Percentiles rank a stretch among this genome's conserved stretches.
phyloP scores from a whole-genome alignment of 768 basidiomycete species.

The Pilatotrama ljubarskyi region DNA sequence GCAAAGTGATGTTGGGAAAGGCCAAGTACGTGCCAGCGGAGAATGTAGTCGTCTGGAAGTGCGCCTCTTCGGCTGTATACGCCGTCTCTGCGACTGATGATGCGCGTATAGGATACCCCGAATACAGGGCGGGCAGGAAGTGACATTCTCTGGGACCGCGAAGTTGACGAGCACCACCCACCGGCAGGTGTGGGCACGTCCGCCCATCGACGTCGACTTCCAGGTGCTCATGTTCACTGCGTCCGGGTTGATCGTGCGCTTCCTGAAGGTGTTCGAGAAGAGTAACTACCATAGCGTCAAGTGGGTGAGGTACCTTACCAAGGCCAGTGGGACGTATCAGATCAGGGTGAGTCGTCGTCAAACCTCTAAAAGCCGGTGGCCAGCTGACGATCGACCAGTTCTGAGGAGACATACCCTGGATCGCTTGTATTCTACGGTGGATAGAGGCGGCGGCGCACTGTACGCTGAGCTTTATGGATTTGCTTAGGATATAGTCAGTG shows the following conservation, averaged over 20 bases:
- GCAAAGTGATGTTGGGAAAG: conserved; percentile 90
- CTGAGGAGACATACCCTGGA: background rate
- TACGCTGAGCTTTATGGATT: background rate
- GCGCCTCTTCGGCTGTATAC: conserved; percentile 35
- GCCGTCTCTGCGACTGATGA: background rate
- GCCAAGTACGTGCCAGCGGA: conserved; percentile 97
- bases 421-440: background rate
- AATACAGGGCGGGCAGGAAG: conserved; percentile 91
- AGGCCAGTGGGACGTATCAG: conserved; percentile 92
- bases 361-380: too few species aligned
- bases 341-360: conserved; percentile 58
- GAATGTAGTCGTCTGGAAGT: conserved; percentile 99
- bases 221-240: conserved; percentile 99
- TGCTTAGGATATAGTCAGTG: background rate
- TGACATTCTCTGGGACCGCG: conserved; percentile 81
- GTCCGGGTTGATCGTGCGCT: conserved; percentile 93
- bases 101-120: conserved; percentile 70
- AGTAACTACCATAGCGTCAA: conserved; percentile 91
- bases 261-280: conserved; percentile 98
- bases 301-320: conserved; percentile 94
- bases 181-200: conserved; percentile 96
- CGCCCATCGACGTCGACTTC: conserved; percentile 98
- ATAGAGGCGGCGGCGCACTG: background rate
- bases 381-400: background rate
- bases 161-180: conserved; percentile 85